Evolutionary conservation across 371 early-diverging fungal genomes (phyloP), one percentile per base, ranked within the genome.

Genomic region (Rhizopus sp.): DNA sequence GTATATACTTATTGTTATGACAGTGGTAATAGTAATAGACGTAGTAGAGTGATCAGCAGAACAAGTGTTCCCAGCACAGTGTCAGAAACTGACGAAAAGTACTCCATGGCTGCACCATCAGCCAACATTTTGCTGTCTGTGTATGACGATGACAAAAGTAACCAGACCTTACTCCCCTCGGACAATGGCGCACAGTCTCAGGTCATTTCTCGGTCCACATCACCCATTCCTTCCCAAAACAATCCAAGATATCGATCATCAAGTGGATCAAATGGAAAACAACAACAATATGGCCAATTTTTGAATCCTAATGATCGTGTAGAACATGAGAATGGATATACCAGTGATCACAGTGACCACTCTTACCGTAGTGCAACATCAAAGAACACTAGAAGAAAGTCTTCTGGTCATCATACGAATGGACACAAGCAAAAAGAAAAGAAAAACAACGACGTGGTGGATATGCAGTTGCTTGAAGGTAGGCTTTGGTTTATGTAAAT

Each of bases 401-500:
- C 44, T 12, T 42, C 44, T 16, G 41, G 40, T 16, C 16, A 23
- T 53, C 41, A 39, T 48, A 16, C 44, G 30, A 62, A 53, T 47
- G 64, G 37, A 41, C 60, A 50, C 44, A 57, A 61, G 5, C 68
- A 69, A 55, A 88, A 88, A 61, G 88, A 91, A 29, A 91, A 90
- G 73, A 90, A 88, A 58, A 86, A 83, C 55, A 76, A 81, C 7
- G 89, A 91, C 44, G 72, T 75, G 10, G 84, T 91, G 33, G 90
- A 91, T 69, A 77, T 91, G 72, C 78, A 85, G 16, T 63, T 88
- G 16, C 66, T 93, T 49, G 81, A 87, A 70, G 91, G 93, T 91
- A 73, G 51, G 61, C 1, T 23, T 9, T 33, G 32, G 31, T 5
- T 10, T 4, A 7, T 29, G 32, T 5, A 30, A 16, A 31, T 8